A percentile compares a stretch with the other conserved stretches of the same genome.
Evolutionary conservation across 139 green algal species (phyloP).

Genomic region (Yamagishiella unicocca): DNA sequence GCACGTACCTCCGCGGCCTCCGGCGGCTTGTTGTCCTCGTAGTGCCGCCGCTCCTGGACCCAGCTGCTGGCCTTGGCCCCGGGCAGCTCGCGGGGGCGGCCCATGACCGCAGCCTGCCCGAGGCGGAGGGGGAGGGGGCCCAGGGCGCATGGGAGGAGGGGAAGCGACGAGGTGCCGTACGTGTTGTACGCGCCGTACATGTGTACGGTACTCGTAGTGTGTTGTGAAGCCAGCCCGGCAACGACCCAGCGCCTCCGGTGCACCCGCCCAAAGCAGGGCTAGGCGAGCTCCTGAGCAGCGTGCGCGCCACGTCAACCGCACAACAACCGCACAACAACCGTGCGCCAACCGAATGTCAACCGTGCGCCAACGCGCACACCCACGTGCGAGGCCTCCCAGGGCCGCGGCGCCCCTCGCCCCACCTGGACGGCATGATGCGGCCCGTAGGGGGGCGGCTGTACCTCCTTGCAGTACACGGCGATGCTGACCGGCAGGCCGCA

Average conservation of each 20-base stretch:
- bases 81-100: neutral
- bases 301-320: neutral
- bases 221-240: neutral
- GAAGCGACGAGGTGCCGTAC: too few species aligned
- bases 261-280: too few species aligned
- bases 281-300: too few species aligned
- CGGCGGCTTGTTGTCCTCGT: constrained; percentile 11
- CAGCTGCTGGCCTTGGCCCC: constrained; percentile 24
- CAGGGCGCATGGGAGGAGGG: neutral
- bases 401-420: too few species aligned
- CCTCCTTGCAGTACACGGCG: constrained; percentile 26
- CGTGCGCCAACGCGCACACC: too few species aligned
- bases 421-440: constrained; percentile 30
- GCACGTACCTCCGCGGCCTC: constrained; percentile 22
- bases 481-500: neutral
- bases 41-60: constrained; percentile 21
- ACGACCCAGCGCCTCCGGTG: neutral
- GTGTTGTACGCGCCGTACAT: too few species aligned
- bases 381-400: too few species aligned
- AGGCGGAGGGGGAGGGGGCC: neutral
- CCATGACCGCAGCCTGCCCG: constrained; percentile 34
- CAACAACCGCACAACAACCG: neutral
- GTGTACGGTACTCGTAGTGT: neutral
- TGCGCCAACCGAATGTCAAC: too few species aligned
- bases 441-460: neutral